phyloP scores from a whole-genome alignment of 352 stramenopile species.

The Pythium guiyangense region DNA sequence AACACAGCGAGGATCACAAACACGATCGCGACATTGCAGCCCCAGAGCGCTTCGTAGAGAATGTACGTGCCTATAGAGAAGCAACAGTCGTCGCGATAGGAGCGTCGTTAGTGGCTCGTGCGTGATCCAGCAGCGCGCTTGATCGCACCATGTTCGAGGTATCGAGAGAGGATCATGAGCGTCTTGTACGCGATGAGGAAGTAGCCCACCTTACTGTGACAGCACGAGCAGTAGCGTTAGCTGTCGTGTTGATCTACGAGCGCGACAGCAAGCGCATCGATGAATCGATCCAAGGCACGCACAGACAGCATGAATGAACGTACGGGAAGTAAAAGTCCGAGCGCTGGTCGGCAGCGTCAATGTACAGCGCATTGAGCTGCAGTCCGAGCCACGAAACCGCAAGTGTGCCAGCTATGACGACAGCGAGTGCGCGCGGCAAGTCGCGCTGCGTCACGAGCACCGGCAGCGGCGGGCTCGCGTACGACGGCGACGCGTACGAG shows the following conservation, averaged over 20 bases:
- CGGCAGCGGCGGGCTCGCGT: conserved; percentile 28
- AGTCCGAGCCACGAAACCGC: conserved; percentile 35
- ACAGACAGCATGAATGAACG: conserved; percentile 16
- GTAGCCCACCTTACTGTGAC: conserved; percentile 33
- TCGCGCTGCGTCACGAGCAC: conserved; percentile 53
- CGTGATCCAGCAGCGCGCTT: background rate
- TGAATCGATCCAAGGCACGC: background rate
- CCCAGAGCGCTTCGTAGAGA: conserved; percentile 77
- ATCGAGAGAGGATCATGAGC: conserved; percentile 48
- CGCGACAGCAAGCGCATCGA: no score
- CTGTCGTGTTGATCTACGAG: background rate
- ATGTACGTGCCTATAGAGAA: conserved; percentile 51
- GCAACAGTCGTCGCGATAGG: background rate
- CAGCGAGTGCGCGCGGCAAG: conserved; percentile 32
- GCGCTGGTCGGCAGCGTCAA: conserved; percentile 31
- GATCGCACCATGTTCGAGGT: conserved; percentile 47
- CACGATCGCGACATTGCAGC: conserved; percentile 73
- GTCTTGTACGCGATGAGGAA: conserved; percentile 50
- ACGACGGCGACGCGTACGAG: conserved; percentile 15
- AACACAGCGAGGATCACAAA: conserved; percentile 64
- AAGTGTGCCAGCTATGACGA: conserved; percentile 32
- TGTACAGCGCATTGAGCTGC: conserved; percentile 46
- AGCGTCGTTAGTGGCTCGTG: background rate
- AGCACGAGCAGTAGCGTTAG: background rate
- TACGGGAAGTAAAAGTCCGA: conserved; percentile 56